Base-by-base conservation (phyloP, 768 basidiomycete species). In the Boletus fagicola region DNA sequence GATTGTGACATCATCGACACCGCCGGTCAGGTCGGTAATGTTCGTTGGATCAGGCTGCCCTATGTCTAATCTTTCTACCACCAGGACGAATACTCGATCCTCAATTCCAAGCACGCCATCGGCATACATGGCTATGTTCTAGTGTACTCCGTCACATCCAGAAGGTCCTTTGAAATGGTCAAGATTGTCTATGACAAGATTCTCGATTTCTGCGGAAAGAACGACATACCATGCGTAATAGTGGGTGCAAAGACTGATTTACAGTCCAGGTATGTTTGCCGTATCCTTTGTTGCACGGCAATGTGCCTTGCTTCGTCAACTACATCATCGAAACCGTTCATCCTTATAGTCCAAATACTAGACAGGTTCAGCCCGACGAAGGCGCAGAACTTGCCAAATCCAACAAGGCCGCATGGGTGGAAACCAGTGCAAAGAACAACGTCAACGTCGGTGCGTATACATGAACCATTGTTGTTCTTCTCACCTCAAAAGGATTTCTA, bases 1-100 rank as follows among this genome's bases (percentile, higher is more conserved):
- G 88, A 94, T 59, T 95, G 94, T 75, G 94, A 96, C 75, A 95
- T 98, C 76, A 92, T 98, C 65, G 96, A 98, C 73, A 96, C 94
- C 61, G 96, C 96, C 50, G 96, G 96, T 30, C 96, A 98, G 85
- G 94, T 92, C 55, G 62, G 83, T 70, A 40, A 7, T 53, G 42
- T 42, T 38, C 43, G 10, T 53, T 30, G 16, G 15, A 42, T 43
- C 56, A 36, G 36, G 8, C 58, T 20, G 26, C 11, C 48, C 44
- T 24, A 42, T 56, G 36, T 60, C 58, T 48, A 26, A 57, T 46
- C 50, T 30, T 28, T 56, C 55, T 48, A 16, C 11, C 28, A 13
- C 38, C 49, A 65, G 94, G 96, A 98, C 68, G 96, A 99, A 73
- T 98, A 91, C 76, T 90, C 93, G 20, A 91, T 95, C 56, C 84